Evolutionary conservation across 441 rosid genomes (phyloP).

Genomic region (Capsella rubella): DNA sequence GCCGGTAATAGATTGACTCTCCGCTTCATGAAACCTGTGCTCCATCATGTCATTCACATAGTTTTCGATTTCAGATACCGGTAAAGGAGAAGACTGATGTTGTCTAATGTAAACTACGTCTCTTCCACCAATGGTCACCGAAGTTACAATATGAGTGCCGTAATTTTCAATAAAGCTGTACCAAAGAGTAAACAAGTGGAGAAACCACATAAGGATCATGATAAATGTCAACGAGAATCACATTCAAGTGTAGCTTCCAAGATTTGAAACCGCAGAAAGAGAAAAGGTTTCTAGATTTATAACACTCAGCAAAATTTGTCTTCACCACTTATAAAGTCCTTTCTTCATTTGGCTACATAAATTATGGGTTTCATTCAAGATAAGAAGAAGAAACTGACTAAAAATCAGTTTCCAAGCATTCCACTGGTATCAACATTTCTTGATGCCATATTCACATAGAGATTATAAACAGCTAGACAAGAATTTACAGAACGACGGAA

Average conservation of each 20-base stretch:
- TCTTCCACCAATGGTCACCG: slow-evolving; percentile 80
- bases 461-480: neutral
- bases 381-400: neutral
- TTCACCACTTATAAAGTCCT: neutral
- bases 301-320: slow-evolving; percentile 5
- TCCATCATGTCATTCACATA: slow-evolving; percentile 66
- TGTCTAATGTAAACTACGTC: slow-evolving; percentile 78
- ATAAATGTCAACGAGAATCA: slow-evolving; percentile 23
- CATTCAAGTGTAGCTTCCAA: slow-evolving; percentile 11
- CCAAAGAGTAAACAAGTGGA: slow-evolving; percentile 27
- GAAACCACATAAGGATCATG: slow-evolving; percentile 27
- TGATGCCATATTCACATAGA: neutral
- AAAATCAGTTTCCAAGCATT: neutral
- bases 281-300: neutral
- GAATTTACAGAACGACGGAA: neutral
- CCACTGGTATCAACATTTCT: neutral
- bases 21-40: slow-evolving; percentile 61
- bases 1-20: slow-evolving; percentile 57
- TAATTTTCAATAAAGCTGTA: slow-evolving; percentile 80
- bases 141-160: slow-evolving; percentile 83
- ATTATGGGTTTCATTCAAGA: slow-evolving; percentile 5
- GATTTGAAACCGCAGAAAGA: neutral
- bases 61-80: slow-evolving; percentile 62
- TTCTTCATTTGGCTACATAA: neutral
- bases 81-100: slow-evolving; percentile 73